A percentile compares a stretch with the other conserved stretches of the same genome.
Conservation (phyloP, 306 rosid species). For the Vigna unguiculata region DNA sequence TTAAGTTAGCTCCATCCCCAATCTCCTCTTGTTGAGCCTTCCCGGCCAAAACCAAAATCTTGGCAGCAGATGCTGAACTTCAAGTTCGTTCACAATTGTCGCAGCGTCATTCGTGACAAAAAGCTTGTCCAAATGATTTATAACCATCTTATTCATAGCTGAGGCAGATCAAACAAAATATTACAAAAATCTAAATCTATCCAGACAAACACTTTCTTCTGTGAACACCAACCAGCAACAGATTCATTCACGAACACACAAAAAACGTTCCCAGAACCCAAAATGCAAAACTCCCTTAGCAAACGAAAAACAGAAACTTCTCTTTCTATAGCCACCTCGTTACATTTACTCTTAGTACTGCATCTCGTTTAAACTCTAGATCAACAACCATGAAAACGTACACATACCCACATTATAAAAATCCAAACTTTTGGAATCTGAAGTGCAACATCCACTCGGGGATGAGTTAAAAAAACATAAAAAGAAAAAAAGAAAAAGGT, state of each 20-base stretch:
- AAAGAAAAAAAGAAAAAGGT: slow-evolving; percentile 12
- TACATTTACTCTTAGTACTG: neutral
- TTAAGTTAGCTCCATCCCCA: slow-evolving; percentile 95
- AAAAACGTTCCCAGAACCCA: neutral
- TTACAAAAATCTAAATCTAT: slow-evolving; percentile 21
- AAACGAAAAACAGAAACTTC: neutral
- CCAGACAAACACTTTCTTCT: neutral
- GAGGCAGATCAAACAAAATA: slow-evolving; percentile 9
- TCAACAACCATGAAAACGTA: neutral
- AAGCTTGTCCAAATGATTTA: slow-evolving; percentile 94
- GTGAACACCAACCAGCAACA: neutral
- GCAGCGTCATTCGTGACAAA: slow-evolving; percentile 92
- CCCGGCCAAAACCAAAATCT: slow-evolving; percentile 89
- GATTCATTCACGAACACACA: neutral
- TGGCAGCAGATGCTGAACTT: slow-evolving; percentile 98
- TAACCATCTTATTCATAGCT: slow-evolving; percentile 98
- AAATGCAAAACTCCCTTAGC: neutral
- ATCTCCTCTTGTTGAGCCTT: slow-evolving; percentile 94
- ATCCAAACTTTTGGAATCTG: slow-evolving; percentile 25
- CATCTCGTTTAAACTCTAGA: neutral
- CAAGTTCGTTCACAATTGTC: slow-evolving; percentile 86
- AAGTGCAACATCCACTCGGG: neutral
- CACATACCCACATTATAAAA: slow-evolving; percentile 5
- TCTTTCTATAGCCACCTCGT: neutral
- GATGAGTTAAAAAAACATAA: neutral